Evolutionary conservation across 2,329 filamentous ascomycete species (phyloP), one percentile per base, ranked within the genome.

Genomic region (Botrytis pseudocinerea): DNA sequence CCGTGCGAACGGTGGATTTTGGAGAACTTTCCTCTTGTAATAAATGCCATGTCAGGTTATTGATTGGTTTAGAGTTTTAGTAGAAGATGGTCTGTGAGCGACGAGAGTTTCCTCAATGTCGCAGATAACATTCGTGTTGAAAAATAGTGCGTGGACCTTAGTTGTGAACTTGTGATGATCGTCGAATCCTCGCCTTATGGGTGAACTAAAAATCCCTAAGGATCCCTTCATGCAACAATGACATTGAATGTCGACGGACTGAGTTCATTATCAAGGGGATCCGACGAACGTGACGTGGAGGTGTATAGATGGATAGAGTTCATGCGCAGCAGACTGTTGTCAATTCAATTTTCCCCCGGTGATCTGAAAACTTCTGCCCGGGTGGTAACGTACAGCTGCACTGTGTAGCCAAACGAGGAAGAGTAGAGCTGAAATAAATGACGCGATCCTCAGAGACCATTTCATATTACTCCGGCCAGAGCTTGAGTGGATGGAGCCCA

Each of bases 1-100:
- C 63, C 46, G 63, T 66, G 63, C 63, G 32, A 66, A 25, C n/a
- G 20, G 40, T 63, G 61, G 38, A 63, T 63, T 63, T 63, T 40
- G 38, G 40, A 44, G 38, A 40, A 63, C n/a, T 63, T 63, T 42
- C 38, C 61, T 63, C 32, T 62, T 35, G 9, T 25, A 22, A 61
- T 25, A 32, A 35, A 38, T 40, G 59, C 59, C 59, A n/a, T 25
- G 40, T 64, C n/a, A 64, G 40, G 62, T 64, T 44, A 64, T 64
- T 28, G 63, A 65, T 65, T 32, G 62, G 18, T 28, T 65, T 48
- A 65, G 35, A 65, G 44, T 48, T 65, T 48, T 54, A 12, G 46
- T 48, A 48, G 18, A 65, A 51, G 44, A 66, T 38, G 44, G 48
- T 66, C 63, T 51, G 28, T 51, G 22, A 32, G 18, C 16, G 28